Percentiles rank a stretch among this genome's conserved stretches.
These are phyloP conservation scores for Chamaenerion angustifolium DNA, from an alignment of 345 rosid genomes.

Conservation along the genomic window DNA sequence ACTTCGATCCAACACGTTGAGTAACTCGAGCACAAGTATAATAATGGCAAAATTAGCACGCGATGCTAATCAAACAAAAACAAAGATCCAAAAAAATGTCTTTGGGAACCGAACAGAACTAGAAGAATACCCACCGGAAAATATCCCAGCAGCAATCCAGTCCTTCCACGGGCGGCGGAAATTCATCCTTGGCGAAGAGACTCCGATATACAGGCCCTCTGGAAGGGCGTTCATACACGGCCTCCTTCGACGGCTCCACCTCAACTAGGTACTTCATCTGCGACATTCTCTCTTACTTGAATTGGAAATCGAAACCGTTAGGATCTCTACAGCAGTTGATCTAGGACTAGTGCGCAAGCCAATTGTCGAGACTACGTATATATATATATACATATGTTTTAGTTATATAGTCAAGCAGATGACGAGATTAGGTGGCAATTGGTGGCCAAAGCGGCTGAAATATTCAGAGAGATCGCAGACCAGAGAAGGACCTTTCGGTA, in stretches of 20 bases:
- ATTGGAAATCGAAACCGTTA: too few species aligned
- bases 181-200: conserved; percentile 55
- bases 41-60: too few species aligned
- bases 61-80: background rate
- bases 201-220: conserved; percentile 85
- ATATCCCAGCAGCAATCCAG: conserved; percentile 88
- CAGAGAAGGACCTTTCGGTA: too few species aligned
- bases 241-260: conserved; percentile 61
- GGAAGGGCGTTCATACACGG: conserved; percentile 54
- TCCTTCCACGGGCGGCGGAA: conserved; percentile 61
- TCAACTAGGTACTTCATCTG: conserved; percentile 42
- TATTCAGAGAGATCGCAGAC: too few species aligned
- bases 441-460: background rate
- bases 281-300: conserved; percentile 13
- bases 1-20: background rate
- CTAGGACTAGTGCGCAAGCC: too few species aligned
- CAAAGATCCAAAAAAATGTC: background rate
- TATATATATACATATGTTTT: too few species aligned
- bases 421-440: background rate
- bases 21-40: background rate
- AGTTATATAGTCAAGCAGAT: too few species aligned
- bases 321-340: too few species aligned
- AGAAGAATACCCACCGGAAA: conserved; percentile 46
- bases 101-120: conserved; percentile 7
- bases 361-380: too few species aligned